Evolutionary conservation across 768 basidiomycete species (phyloP), one percentile per base, ranked within the genome.

Genomic region (Serendipita sp.): DNA sequence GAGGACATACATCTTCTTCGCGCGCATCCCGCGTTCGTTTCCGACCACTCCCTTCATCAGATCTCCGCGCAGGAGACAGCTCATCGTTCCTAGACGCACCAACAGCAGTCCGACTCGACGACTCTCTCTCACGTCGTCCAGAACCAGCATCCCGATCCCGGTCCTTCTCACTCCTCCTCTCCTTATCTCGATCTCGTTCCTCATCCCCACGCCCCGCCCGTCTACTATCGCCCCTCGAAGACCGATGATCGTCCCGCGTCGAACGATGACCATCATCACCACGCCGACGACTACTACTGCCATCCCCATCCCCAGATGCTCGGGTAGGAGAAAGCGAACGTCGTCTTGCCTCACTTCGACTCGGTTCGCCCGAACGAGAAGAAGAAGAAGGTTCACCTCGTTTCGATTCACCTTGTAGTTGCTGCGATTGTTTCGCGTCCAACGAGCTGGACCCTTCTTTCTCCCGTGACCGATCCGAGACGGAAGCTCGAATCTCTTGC

Each of bases 401-500:
- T 35, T 48, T 63, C 8, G 62, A 28, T 4, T 63, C 58, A 63
- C 44, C 45, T 34, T 44, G 15, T 18, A 60, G n/a, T 30, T 41
- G 41, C 34, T 48, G 47, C 41, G 65, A 48, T 46, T 35, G 30
- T 32, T 51, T 51, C 18, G 48, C 5, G 13, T 41, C 41, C 41
- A 41, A 41, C 41, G 5, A n/a, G 18, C 48, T n/a, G n/a, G 30
- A 5, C 5, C 48, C 46, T 37, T 58, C 18, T 58, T 53, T 15
- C 65, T 44, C 41, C 53, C 48, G 16, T 53, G 32, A 4, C 41
- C 65, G 48, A 5, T 51, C 18, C 5, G 30, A 24, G 18, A 45
- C 16, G 3, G 45, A 63, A 11, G 88, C 87, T 60, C 89, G 80
- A 15, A 90, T 78, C 69, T 89, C 89, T 68, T 89, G 86, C 0